Percentiles rank a stretch among this genome's conserved stretches.
Conservation (phyloP, 2,329 filamentous ascomycete genomes). For the Colletotrichum sp. region DNA sequence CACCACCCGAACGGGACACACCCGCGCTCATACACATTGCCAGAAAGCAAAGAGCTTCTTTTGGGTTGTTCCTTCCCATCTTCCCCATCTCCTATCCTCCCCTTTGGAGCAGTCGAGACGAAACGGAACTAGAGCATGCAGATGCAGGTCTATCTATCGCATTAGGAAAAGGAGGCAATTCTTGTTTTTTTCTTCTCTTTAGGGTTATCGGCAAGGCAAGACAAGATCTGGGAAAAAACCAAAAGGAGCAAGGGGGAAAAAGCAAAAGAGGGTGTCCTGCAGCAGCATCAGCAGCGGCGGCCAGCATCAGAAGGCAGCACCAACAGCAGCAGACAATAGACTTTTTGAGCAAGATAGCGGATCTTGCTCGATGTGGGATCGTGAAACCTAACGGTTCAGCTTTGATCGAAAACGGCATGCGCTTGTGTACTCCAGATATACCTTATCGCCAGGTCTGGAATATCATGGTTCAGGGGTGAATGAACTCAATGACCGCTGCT, state of each 20-base stretch:
- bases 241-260: not conserved
- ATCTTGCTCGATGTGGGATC: not conserved
- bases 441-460: not conserved
- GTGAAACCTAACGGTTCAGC: not conserved
- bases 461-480: not conserved
- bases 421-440: not conserved
- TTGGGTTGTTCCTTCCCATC: not conserved
- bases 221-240: not conserved
- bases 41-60: not conserved
- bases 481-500: not conserved
- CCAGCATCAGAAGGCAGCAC: not conserved
- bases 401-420: not conserved
- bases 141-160: not conserved
- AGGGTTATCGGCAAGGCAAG: not conserved
- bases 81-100: not conserved
- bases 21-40: not conserved
- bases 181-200: not conserved
- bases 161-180: not conserved
- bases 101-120: not conserved
- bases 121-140: not conserved
- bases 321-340: not conserved
- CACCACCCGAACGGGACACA: not conserved
- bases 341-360: not conserved
- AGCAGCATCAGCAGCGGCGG: not conserved
- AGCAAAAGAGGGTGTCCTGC: not conserved